A percentile compares a stretch with the other conserved stretches of the same genome.
Evolutionary conservation across 2,329 filamentous ascomycete genomes (phyloP).

Genomic region (Fusarium brevicatenulatum): DNA sequence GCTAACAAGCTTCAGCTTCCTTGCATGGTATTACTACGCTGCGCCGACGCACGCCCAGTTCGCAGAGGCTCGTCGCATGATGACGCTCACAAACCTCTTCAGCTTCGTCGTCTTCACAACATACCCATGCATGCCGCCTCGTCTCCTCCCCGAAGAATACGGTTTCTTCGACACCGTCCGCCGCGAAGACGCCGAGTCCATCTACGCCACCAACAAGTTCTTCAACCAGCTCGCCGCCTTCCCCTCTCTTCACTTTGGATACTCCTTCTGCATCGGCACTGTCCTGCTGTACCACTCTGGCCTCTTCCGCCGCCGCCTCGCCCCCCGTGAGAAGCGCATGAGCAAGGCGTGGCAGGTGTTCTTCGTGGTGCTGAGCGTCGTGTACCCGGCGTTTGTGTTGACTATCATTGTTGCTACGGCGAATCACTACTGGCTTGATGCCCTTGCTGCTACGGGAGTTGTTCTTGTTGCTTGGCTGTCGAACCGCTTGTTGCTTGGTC

Average conservation of each 20-base stretch:
- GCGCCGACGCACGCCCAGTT: conserved; percentile 55
- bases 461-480: conserved; percentile 68
- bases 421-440: conserved; percentile 73
- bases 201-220: conserved; percentile 70
- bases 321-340: conserved; percentile 44
- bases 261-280: conserved; percentile 64
- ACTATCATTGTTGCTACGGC: conserved; percentile 69
- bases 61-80: conserved; percentile 51
- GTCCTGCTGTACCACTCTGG: conserved; percentile 64
- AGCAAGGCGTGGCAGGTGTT: conserved; percentile 44
- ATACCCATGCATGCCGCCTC: conserved; percentile 67
- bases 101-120: conserved; percentile 65
- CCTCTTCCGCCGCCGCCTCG: conserved; percentile 51
- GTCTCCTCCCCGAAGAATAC: conserved; percentile 64
- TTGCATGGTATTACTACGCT: conserved; percentile 71
- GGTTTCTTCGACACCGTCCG: conserved; percentile 69
- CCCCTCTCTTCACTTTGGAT: conserved; percentile 67
- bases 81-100: conserved; percentile 64
- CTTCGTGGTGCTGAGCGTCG: conserved; percentile 54
- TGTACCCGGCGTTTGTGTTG: conserved; percentile 64
- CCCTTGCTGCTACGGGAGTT: conserved; percentile 70
- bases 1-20: conserved; percentile 57
- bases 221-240: conserved; percentile 69
- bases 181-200: conserved; percentile 57
- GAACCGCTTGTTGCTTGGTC: conserved; percentile 64